These are phyloP conservation scores for Fusarium sp. DNA, from an alignment of 2,329 filamentous ascomycete genomes.

Conservation along the genomic window DNA sequence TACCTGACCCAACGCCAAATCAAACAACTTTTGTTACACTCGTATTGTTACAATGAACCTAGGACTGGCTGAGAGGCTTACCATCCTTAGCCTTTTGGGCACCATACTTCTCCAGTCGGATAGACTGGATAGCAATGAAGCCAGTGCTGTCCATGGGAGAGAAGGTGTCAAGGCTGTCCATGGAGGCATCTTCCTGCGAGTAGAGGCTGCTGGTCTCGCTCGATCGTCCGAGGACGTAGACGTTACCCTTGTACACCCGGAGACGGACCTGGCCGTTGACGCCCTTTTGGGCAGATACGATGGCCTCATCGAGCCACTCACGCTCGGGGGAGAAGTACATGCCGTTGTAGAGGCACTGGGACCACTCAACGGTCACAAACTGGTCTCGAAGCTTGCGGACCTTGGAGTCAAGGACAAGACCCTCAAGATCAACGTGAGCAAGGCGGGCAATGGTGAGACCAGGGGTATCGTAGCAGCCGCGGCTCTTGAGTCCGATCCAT, in stretches of 20 bases:
- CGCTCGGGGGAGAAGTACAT: conserved; percentile 66
- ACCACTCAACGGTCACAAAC: conserved; percentile 64
- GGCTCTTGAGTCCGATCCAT: conserved; percentile 54
- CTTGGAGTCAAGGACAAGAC: conserved; percentile 68
- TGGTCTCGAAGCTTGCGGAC: conserved; percentile 68
- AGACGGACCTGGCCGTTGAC: conserved; percentile 57
- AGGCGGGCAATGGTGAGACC: conserved; percentile 46
- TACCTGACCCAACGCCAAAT: conserved; percentile 31
- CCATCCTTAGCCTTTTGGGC: conserved; percentile 53
- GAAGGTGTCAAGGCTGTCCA: conserved; percentile 71
- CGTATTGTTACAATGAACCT: conserved; percentile 3
- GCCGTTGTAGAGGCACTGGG: conserved; percentile 64
- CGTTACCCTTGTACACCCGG: conserved; percentile 64
- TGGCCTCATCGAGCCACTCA: conserved; percentile 62
- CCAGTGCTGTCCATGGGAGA: conserved; percentile 77
- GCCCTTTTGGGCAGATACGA: conserved; percentile 69
- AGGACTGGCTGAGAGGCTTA: conserved; percentile 49
- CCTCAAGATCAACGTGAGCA: conserved; percentile 65
- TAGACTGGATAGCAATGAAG: conserved; percentile 66
- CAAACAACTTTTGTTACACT: conserved; percentile 31
- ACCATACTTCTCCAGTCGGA: conserved; percentile 64
- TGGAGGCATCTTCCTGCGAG: conserved; percentile 63
- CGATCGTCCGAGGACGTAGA: conserved; percentile 63
- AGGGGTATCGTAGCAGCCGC: conserved; percentile 56
- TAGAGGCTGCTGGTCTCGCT: conserved; percentile 66